Evolutionary conservation across 805 yeast species (phyloP).

Genomic region (Starmerella bacillaris): DNA sequence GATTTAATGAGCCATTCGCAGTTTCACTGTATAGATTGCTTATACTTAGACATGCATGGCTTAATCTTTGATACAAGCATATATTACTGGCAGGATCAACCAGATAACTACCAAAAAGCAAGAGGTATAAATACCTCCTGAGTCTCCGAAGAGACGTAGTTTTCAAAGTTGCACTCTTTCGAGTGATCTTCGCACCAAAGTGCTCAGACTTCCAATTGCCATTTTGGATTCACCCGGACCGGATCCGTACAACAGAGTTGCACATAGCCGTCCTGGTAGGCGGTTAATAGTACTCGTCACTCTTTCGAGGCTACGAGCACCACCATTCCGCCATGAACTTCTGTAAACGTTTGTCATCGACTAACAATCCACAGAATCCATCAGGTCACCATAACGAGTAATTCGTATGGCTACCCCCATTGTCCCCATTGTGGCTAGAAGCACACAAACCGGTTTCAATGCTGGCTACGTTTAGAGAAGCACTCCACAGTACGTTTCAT

Average conservation of each 20-base stretch:
- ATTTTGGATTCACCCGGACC: slow-evolving; percentile 15
- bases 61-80: slow-evolving; percentile 37
- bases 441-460: neutral
- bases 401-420: neutral
- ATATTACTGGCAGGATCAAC: slow-evolving; percentile 37
- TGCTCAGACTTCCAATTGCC: slow-evolving; percentile 15
- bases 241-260: slow-evolving; percentile 10
- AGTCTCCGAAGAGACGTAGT: slow-evolving; percentile 8
- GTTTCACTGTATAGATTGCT: slow-evolving; percentile 33
- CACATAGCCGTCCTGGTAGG: slow-evolving; percentile 13
- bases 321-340: slow-evolving; percentile 14
- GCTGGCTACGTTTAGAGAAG: no score
- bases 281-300: slow-evolving; percentile 15
- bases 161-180: slow-evolving; percentile 1
- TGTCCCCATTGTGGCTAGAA: neutral
- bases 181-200: slow-evolving; percentile 1
- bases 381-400: slow-evolving; percentile 7
- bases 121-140: neutral
- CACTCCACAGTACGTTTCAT: no score
- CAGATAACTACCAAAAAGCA: slow-evolving; percentile 24
- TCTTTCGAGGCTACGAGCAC: slow-evolving; percentile 13
- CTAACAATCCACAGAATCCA: slow-evolving; percentile 21
- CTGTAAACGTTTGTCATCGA: slow-evolving; percentile 19
- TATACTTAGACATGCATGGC: slow-evolving; percentile 35
- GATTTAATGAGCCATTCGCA: slow-evolving; percentile 36